Evolutionary conservation across 371 early-diverging fungal species (phyloP), one percentile per base, ranked within the genome.

Genomic region (Umbelopsis sp.): DNA sequence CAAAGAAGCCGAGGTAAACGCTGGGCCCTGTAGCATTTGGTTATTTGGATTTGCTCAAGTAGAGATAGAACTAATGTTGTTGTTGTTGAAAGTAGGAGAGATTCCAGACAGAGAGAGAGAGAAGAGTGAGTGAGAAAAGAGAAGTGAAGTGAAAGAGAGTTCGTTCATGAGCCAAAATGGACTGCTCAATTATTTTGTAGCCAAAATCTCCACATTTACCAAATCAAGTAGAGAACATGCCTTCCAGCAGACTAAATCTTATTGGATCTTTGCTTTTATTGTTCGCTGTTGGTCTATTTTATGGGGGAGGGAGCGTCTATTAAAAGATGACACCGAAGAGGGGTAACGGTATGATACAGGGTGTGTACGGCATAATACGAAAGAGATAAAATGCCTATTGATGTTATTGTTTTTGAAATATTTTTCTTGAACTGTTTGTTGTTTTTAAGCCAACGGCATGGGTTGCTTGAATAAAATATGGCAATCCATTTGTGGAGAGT

Each of bases 1-100:
- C 12, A 57, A 16, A 57, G 57, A 57, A 35, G 57, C 57, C 16
- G 57, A 57, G 18, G 57, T 57, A 57, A 57, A 57, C 9, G 57
- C 57, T 57, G 57, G 57, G 10, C 57, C 57, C 29, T 57, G 57
- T 57, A 57, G 35, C 57, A 57, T 57, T 25, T 18, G 14, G 57
- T 22, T 8, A 12, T 5, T 11, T 12, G 20, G 8, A 51, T 22
- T 12, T 25, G 24, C 24, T 50, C 12, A 24, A 9, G 12, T 51
- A 11, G 3, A 51, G 12, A 25, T 51, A 29, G 22, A 22, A 22
- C 22, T 22, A 22, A 22, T 22, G 22, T 22, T 22, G 22, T 22
- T 22, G 22, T 22, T 25, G 52, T 51, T 51, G 52, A 25, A 24
- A 51, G 2, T 25, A 29, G 4, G 9, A 22, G 2, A 9, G 24